phyloP scores from a whole-genome alignment of 1,284 basidiomycete genomes.

The Phaffia rhodozyma region DNA sequence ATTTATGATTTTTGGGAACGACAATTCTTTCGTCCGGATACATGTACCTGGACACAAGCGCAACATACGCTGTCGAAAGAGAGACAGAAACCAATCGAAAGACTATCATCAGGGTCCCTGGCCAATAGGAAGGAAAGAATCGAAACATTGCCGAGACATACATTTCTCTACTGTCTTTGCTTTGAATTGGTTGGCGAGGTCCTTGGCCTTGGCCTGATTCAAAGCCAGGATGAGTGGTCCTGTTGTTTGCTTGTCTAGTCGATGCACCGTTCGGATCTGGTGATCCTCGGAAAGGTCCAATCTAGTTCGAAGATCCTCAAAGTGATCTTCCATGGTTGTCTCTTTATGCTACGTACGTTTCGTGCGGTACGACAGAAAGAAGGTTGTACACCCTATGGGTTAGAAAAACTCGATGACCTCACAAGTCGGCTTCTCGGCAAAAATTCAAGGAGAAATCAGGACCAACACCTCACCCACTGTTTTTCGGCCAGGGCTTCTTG shows the following conservation, averaged over 20 bases:
- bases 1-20: too few species aligned
- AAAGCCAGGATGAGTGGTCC: slow-evolving; percentile 9
- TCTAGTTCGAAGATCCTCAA: neutral
- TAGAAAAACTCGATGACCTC: too few species aligned
- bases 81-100: too few species aligned
- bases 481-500: neutral
- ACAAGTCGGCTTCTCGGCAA: too few species aligned
- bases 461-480: too few species aligned
- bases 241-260: slow-evolving; percentile 14
- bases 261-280: slow-evolving; percentile 5
- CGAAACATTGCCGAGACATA: neutral
- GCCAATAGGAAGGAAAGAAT: neutral
- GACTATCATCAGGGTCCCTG: too few species aligned
- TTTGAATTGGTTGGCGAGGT: slow-evolving; percentile 1
- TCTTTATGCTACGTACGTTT: neutral
- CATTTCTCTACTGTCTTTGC: slow-evolving; percentile 3
- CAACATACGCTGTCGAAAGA: too few species aligned
- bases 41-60: neutral
- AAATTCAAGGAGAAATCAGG: too few species aligned
- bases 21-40: slow-evolving; percentile 3
- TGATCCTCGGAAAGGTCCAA: neutral
- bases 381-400: too few species aligned
- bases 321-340: slow-evolving; percentile 6
- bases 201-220: slow-evolving; percentile 2
- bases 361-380: neutral